These are phyloP conservation scores for Ophiostoma australiae DNA, from an alignment of 2,329 filamentous ascomycete species.

Conservation along the genomic window DNA sequence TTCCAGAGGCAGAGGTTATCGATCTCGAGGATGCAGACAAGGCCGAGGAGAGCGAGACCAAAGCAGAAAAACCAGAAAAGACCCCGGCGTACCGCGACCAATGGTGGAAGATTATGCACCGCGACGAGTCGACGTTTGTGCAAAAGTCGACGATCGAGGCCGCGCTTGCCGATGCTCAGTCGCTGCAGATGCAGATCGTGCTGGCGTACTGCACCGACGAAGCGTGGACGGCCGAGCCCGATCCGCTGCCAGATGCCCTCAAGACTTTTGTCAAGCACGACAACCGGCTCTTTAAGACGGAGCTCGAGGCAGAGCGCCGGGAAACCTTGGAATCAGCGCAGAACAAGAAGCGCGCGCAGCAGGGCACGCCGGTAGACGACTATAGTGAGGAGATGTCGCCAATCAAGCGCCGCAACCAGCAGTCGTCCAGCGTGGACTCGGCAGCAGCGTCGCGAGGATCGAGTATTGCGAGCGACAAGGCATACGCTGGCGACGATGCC, in stretches of 20 bases:
- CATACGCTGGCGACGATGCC: not conserved
- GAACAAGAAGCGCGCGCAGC: slow-evolving; percentile 30
- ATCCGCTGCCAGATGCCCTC: slow-evolving; percentile 31
- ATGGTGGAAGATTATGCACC: slow-evolving; percentile 32
- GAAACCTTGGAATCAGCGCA: slow-evolving; percentile 24
- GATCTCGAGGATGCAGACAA: not conserved
- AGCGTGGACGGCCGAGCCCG: slow-evolving; percentile 29
- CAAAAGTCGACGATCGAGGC: not conserved
- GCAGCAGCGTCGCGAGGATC: slow-evolving; percentile 36
- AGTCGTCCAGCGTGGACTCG: slow-evolving; percentile 44
- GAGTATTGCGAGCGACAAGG: not conserved
- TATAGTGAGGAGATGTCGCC: slow-evolving; percentile 34
- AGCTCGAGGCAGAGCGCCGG: slow-evolving; percentile 28
- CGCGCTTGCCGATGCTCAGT: not conserved
- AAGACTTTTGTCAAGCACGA: slow-evolving; percentile 36
- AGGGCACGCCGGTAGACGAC: slow-evolving; percentile 16
- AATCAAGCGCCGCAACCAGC: slow-evolving; percentile 37
- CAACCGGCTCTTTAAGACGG: slow-evolving; percentile 36
- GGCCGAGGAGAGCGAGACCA: not conserved
- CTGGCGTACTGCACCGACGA: slow-evolving; percentile 34
- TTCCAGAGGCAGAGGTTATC: not conserved
- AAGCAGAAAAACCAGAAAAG: not conserved
- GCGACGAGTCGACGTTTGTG: not conserved
- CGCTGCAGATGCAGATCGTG: not conserved
- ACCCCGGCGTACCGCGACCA: slow-evolving; percentile 26